Base-by-base conservation (phyloP, 208 protist genomes). In the Acanthamoeba lenticulata region DNA sequence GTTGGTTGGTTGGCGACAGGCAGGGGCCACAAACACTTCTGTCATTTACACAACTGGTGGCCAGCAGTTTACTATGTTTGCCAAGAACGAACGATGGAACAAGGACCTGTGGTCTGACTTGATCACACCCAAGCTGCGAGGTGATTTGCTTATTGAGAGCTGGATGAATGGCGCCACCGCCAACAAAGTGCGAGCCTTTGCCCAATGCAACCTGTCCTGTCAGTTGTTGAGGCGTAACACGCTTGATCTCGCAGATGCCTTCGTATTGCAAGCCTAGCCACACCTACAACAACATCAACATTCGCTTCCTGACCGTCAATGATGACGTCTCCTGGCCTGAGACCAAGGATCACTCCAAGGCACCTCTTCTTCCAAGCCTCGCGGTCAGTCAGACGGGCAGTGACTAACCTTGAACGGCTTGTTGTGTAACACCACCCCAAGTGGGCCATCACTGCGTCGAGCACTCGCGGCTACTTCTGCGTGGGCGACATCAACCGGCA, bases 401-500 rank as follows among this genome's bases (percentile, higher is more conserved):
- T n/a, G n/a, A n/a, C n/a, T n/a, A n/a, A n/a, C n/a, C n/a, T n/a
- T n/a, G n/a, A n/a, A n/a, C 24, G 4, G 15, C 55, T 24, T 62
- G 45, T 5, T 52, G 9, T 6, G 55, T 62, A 0, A 62, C 55
- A 6, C n/a, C n/a, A n/a, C 55, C 0, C 3, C 5, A 32, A 96
- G 55, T 96, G 94, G 94, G 95, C 89, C 7, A 69, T 95, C 13
- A 67, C 95, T 21, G 29, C n/a, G 11, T 52, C 40, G 72, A 83
- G 72, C 38, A 27, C 44, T 7, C 57, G 24, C 34, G 24, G 24
- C 19, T 96, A 74, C 67, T 29, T 96, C 29, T 96, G 95, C 79
- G 95, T 96, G 32, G 95, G 95, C 65, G 95, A 94, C 94, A 86
- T 96, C n/a, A 96, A 96, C 86, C 42, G 95, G 42, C 94, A 95